These are phyloP conservation scores for Periconia sp. DNA, from an alignment of 2,329 filamentous ascomycete genomes.

Conservation along the genomic window DNA sequence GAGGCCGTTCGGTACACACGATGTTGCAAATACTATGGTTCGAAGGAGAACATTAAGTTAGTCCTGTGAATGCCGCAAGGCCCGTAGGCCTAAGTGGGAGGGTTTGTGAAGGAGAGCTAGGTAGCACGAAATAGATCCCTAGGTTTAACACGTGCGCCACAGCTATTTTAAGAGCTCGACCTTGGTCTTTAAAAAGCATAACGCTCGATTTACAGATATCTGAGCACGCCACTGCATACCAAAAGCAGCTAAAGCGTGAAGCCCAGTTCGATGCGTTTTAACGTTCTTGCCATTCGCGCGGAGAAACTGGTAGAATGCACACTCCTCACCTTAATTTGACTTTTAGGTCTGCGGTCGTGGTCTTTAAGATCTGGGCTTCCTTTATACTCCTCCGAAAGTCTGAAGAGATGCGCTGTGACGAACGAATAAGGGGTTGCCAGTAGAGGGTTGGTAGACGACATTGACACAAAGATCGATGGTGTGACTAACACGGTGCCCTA, in stretches of 20 bases:
- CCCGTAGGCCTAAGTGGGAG: too few species aligned
- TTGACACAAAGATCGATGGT: slow-evolving; percentile 9
- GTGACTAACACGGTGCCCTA: slow-evolving; percentile 2
- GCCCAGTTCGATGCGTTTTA: slow-evolving; percentile 9
- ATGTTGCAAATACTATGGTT: too few species aligned
- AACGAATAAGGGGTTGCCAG: slow-evolving; percentile 13
- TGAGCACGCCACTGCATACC: slow-evolving; percentile 1
- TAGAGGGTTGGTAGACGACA: slow-evolving; percentile 6
- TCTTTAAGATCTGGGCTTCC: slow-evolving; percentile 11
- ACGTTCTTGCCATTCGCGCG: slow-evolving; percentile 8
- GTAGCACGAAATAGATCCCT: too few species aligned
- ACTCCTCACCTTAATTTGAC: slow-evolving; percentile 10
- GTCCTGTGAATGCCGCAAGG: too few species aligned
- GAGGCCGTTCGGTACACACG: too few species aligned
- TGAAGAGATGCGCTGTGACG: slow-evolving; percentile 4
- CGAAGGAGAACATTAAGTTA: too few species aligned
- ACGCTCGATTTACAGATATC: too few species aligned
- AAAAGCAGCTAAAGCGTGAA: slow-evolving; percentile 8
- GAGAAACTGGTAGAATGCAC: slow-evolving; percentile 10
- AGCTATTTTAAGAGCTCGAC: too few species aligned
- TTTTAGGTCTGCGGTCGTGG: slow-evolving; percentile 10
- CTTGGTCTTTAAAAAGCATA: too few species aligned
- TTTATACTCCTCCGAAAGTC: slow-evolving; percentile 8
- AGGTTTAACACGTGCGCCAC: too few species aligned
- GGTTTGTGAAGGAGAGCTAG: too few species aligned